Evolutionary conservation across 208 protist species (phyloP), one percentile per base, ranked within the genome.

Genomic region (Trypanosoma platydactyli): DNA sequence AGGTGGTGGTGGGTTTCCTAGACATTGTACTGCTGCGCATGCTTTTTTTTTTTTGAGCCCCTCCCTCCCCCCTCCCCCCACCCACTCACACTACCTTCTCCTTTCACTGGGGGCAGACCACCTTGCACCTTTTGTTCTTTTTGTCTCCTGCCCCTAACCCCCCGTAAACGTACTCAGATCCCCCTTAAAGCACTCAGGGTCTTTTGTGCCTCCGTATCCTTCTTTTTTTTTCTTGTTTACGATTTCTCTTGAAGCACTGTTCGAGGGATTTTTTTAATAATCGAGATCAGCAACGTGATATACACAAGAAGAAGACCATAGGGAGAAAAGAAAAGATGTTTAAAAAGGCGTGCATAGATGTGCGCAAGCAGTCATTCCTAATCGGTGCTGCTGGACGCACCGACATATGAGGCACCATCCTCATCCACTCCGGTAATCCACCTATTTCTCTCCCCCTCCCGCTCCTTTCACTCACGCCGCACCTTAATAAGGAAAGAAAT

Each of bases 281-380:
- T 20, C 5, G 9, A 41, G 3, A 57, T 9, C n/a, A 20, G 0
- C 60, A 20, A 11, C 13, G 25, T 22, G 33, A 46, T 16, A 41
- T 9, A 67, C 20, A 46, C 27, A 56, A 12, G 9, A 16, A 67
- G 22, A 27, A 4, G 25, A n/a, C 12, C 38, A 50, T 22, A 35
- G 57, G 51, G 6, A 49, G 42, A 41, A 64, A 3, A 57, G 70
- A 61, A 64, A 51, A 63, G n/a, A n/a, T n/a, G n/a, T n/a, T n/a
- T n/a, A 44, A 65, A 64, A 75, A 44, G 62, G 45, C 24, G n/a
- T n/a, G n/a, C n/a, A n/a, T 16, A 50, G 35, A 35, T 6, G 20
- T 24, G 25, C 0, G 1, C 18, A 49, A 64, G 0, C n/a, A 24
- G 13, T n/a, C n/a, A n/a, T n/a, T n/a, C n/a, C n/a, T n/a, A n/a